phyloP scores from a whole-genome alignment of 345 rosid genomes.

The Gossypium arboreum region DNA sequence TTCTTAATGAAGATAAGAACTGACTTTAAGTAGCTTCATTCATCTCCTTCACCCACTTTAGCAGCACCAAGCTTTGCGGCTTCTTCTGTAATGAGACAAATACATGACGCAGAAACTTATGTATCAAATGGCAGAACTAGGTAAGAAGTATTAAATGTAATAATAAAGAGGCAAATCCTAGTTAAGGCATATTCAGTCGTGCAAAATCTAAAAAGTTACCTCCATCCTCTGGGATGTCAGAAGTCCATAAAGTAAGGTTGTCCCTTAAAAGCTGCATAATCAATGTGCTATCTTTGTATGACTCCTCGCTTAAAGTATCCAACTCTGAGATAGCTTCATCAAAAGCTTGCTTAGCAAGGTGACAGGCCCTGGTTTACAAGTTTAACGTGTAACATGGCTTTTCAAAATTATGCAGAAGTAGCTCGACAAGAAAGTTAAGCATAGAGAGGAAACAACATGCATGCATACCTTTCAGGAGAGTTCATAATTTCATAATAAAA shows the following conservation, averaged over 20 bases:
- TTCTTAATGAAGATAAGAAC: slow-evolving; percentile 4
- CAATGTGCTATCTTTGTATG: slow-evolving; percentile 73
- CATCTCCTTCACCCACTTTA: slow-evolving; percentile 39
- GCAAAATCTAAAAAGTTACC: slow-evolving; percentile 28
- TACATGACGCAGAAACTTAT: background rate
- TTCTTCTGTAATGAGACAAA: slow-evolving; percentile 34
- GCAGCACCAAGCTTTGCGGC: slow-evolving; percentile 41
- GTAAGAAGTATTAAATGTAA: background rate
- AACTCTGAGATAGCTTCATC: slow-evolving; percentile 73
- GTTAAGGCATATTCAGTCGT: background rate
- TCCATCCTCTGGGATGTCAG: slow-evolving; percentile 69
- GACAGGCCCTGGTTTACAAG: slow-evolving; percentile 52
- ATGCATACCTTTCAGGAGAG: slow-evolving; percentile 60
- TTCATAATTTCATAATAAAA: slow-evolving; percentile 77
- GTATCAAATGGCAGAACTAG: background rate
- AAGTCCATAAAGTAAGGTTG: slow-evolving; percentile 73
- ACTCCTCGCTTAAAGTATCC: slow-evolving; percentile 64
- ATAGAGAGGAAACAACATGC: slow-evolving; percentile 7
- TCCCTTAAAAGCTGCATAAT: slow-evolving; percentile 76
- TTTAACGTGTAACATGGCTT: slow-evolving; percentile 4
- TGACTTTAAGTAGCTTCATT: slow-evolving; percentile 28
- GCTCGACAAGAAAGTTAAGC: background rate
- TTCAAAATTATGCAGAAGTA: slow-evolving; percentile 1
- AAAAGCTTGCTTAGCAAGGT: slow-evolving; percentile 65
- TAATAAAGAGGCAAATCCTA: background rate